Percentiles rank a stretch among this genome's conserved stretches.
Evolutionary conservation across 345 rosid genomes (phyloP).

Genomic region (Melastoma malabathricum): DNA sequence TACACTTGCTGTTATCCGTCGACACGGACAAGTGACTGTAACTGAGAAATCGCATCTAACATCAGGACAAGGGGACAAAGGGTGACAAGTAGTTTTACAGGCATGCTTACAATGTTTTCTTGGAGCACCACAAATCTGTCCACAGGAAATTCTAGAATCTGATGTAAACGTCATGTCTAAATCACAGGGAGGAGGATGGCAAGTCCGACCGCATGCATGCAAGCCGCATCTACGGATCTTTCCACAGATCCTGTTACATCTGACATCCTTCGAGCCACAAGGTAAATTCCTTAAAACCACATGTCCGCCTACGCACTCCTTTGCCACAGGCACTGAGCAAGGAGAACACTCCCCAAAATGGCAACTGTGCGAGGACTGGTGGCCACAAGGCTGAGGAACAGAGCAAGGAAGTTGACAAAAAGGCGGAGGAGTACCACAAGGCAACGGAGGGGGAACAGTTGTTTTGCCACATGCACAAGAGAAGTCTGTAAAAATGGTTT

Average conservation of each 20-base stretch:
- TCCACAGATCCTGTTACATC: conserved; percentile 85
- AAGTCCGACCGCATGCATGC: conserved; percentile 84
- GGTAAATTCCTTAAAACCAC: conserved; percentile 90
- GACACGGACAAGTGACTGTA: conserved; percentile 71
- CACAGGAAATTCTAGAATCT: conserved; percentile 53
- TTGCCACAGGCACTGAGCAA: conserved; percentile 80
- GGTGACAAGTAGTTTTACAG: conserved; percentile 75
- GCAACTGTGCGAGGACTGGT: conserved; percentile 74
- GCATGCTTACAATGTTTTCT: conserved; percentile 86
- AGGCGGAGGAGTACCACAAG: conserved; percentile 87
- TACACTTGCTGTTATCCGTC: conserved; percentile 56
- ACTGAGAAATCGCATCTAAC: conserved; percentile 64
- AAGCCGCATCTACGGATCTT: conserved; percentile 90
- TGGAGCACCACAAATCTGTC: conserved; percentile 91
- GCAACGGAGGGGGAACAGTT: conserved; percentile 87
- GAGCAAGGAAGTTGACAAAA: conserved; percentile 78
- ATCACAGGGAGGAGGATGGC: conserved; percentile 78
- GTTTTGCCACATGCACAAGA: conserved; percentile 90
- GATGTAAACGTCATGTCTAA: conserved; percentile 20
- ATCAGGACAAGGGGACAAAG: conserved; percentile 73
- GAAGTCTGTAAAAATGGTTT: conserved; percentile 74
- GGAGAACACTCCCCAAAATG: conserved; percentile 98
- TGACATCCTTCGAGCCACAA: conserved; percentile 84
- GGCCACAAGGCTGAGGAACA: conserved; percentile 77
- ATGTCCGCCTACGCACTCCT: conserved; percentile 89